Conservation (phyloP, 768 basidiomycete genomes). For the Podaxis sp. region DNA sequence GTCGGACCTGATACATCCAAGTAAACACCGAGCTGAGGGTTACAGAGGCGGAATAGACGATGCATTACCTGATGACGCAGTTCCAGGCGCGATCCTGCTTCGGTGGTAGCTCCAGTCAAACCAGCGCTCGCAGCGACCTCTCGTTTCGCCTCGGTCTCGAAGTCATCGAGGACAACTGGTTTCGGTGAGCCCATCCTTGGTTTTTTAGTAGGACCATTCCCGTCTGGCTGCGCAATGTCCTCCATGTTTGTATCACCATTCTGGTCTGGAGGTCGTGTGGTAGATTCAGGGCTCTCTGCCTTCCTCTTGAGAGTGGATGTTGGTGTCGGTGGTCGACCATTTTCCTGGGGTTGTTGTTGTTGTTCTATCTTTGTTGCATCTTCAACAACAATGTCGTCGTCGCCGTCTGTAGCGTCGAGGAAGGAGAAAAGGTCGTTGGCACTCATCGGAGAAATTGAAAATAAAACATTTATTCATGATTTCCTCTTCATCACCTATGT, state of each 20-base stretch:
- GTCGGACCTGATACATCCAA: slow-evolving; percentile 65
- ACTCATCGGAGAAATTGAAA: slow-evolving; percentile 34
- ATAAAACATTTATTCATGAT: not conserved
- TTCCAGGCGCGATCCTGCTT: slow-evolving; percentile 69
- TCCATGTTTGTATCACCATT: slow-evolving; percentile 27
- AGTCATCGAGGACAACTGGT: slow-evolving; percentile 88
- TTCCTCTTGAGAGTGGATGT: slow-evolving; percentile 43
- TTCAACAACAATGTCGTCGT: slow-evolving; percentile 24
- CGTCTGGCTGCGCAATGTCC: slow-evolving; percentile 24
- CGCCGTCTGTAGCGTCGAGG: slow-evolving; percentile 44
- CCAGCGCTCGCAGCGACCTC: slow-evolving; percentile 90
- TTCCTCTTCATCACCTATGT: not conserved
- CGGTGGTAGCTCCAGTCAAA: slow-evolving; percentile 65
- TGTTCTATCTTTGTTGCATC: not conserved
- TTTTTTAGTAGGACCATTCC: slow-evolving; percentile 54
- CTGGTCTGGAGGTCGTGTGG: slow-evolving; percentile 14
- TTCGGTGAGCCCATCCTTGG: slow-evolving; percentile 59
- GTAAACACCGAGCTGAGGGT: not conserved
- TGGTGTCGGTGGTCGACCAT: slow-evolving; percentile 20
- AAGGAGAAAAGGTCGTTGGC: slow-evolving; percentile 68
- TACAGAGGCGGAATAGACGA: not conserved
- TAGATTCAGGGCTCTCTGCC: slow-evolving; percentile 26
- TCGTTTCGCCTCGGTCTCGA: slow-evolving; percentile 91
- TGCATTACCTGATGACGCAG: slow-evolving; percentile 73
- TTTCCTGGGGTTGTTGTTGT: slow-evolving; percentile 29